A percentile compares a stretch with the other conserved stretches of the same genome.
These are phyloP conservation scores for Rauvolfia tetraphylla DNA, from an alignment of 257 asterid genomes.

Conservation along the genomic window DNA sequence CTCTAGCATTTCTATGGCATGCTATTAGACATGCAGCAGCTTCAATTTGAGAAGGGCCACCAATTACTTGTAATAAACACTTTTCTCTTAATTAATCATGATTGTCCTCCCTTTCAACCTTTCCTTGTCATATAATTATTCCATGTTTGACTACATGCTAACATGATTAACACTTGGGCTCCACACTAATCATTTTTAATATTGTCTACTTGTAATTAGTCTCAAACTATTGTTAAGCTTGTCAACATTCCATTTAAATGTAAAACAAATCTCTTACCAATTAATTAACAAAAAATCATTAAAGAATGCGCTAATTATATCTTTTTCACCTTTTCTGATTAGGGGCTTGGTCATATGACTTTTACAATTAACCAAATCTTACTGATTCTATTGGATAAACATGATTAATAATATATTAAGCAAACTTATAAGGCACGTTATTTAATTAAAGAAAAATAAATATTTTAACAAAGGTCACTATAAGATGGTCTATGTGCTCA, in stretches of 20 bases:
- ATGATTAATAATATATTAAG: background rate
- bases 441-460: background rate
- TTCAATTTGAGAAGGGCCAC: background rate
- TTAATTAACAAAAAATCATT: background rate
- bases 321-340: background rate
- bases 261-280: background rate
- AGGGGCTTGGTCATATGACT: background rate
- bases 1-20: background rate
- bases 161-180: constrained; percentile 30
- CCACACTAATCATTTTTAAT: constrained; percentile 23
- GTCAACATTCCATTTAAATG: background rate
- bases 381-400: background rate
- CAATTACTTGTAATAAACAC: background rate
- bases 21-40: background rate
- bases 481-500: background rate
- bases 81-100: constrained; percentile 33
- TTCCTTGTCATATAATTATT: constrained; percentile 23
- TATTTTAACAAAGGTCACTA: background rate
- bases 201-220: background rate
- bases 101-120: constrained; percentile 23
- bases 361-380: background rate
- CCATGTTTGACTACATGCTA: constrained; percentile 24
- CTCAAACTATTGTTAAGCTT: background rate
- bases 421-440: background rate
- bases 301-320: background rate